Base-by-base conservation (phyloP, 179 eudicot species). In the Beta corolliflora region DNA sequence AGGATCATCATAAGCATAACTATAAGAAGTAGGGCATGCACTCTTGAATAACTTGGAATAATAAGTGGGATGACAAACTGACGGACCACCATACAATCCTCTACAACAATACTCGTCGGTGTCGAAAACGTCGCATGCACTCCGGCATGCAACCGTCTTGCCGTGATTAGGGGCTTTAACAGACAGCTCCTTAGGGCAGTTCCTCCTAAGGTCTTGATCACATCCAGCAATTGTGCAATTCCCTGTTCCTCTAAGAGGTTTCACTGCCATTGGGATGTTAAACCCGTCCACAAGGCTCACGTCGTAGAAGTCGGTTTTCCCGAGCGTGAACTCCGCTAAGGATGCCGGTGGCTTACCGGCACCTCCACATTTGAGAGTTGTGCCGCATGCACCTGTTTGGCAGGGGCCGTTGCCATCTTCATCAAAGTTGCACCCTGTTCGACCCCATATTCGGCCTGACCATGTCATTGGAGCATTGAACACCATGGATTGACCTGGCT, bases 361-460 rank as follows among this genome's bases (percentile, higher is more conserved):
- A 16, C 93, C 94, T 19, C 59, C 18, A 87, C 98, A 95, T 69
- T 91, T 86, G 19, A 93, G 87, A 19, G 84, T 66, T 68, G 89
- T 84, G 60, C 95, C 94, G 60, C 98, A 95, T 80, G 91, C 91
- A 0, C 97, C 98, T 31, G 97, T 95, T 77, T 64, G 82, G 86
- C 98, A 95, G 41, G 87, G 78, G 86, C 93, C 92, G 61, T 55
- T 88, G 64, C 90, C 88, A 25, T 69, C 29, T 7, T 31, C 31
- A 83, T 86, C 76, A 82, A 85, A 77, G 23, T 82, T 88, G 89
- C 97, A 95, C 73, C 86, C 88, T 9, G 97, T 93, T 46, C 98
- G 91, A 63, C 87, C 97, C 98, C 98, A 95, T n/a, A 95, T 77
- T 1, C 98, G 95, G 81, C 98, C 98, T 0, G 91, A 82, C 98